Conservation (phyloP, 257 asterid genomes). For the Rauvolfia tetraphylla region DNA sequence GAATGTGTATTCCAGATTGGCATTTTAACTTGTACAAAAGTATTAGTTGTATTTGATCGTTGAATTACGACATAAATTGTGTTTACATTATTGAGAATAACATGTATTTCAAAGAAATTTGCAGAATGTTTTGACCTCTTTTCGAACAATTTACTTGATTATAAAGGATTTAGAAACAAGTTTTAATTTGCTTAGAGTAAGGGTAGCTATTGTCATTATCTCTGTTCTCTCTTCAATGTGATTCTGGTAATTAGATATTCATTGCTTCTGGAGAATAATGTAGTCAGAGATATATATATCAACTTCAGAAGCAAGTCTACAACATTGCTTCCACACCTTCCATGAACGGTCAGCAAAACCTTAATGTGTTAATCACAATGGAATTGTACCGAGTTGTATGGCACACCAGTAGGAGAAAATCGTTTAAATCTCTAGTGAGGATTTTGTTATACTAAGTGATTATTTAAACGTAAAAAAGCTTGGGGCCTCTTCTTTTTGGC, state of each 20-base stretch:
- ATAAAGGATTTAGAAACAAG: background rate
- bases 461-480: background rate
- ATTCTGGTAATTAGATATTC: background rate
- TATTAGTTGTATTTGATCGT: background rate
- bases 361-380: background rate
- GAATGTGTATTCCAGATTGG: background rate
- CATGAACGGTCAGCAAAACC: background rate
- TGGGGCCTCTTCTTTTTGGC: background rate
- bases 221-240: background rate
- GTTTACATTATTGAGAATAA: background rate
- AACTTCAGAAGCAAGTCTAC: background rate
- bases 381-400: background rate
- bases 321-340: background rate
- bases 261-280: background rate
- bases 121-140: background rate
- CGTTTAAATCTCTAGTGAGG: background rate
- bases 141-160: background rate
- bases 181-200: background rate
- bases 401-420: background rate
- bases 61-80: background rate
- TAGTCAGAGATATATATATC: background rate
- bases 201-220: background rate
- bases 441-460: background rate
- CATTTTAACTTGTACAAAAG: background rate
- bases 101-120: background rate